phyloP scores from a whole-genome alignment of 257 asterid genomes.

The Solanum piurae region DNA sequence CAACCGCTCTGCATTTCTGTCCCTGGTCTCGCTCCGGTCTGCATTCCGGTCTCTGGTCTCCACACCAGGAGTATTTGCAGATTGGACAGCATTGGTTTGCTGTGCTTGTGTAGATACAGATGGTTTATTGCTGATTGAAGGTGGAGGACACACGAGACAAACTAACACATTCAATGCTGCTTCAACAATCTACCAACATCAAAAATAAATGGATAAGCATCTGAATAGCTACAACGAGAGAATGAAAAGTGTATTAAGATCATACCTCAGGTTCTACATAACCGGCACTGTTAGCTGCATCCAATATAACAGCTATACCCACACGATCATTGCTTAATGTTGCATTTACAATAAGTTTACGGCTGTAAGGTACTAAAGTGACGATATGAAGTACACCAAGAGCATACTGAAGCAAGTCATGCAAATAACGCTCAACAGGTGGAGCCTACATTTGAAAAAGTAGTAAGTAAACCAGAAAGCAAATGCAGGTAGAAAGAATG shows the following conservation, averaged over 20 bases:
- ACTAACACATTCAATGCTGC: conserved; percentile 80
- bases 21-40: conserved; percentile 52
- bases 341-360: conserved; percentile 72
- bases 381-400: conserved; percentile 84
- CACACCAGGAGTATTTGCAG: conserved; percentile 39
- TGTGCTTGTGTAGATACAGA: conserved; percentile 55
- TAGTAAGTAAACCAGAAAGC: not conserved
- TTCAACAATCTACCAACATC: conserved; percentile 68
- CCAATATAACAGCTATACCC: conserved; percentile 92
- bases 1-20: conserved; percentile 43
- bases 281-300: conserved; percentile 93
- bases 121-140: conserved; percentile 93
- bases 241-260: not conserved
- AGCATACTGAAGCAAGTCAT: conserved; percentile 88
- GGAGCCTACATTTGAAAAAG: conserved; percentile 59
- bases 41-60: conserved; percentile 59
- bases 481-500: not conserved
- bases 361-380: conserved; percentile 79
- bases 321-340: conserved; percentile 89
- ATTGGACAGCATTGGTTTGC: conserved; percentile 41
- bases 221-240: not conserved
- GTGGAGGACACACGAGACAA: conserved; percentile 98
- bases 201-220: not conserved
- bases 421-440: conserved; percentile 95
- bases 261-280: conserved; percentile 93